A percentile compares a stretch with the other conserved stretches of the same genome.
These are phyloP conservation scores for Epichloe sylvatica DNA, from an alignment of 2,329 filamentous ascomycete genomes.

Conservation along the genomic window DNA sequence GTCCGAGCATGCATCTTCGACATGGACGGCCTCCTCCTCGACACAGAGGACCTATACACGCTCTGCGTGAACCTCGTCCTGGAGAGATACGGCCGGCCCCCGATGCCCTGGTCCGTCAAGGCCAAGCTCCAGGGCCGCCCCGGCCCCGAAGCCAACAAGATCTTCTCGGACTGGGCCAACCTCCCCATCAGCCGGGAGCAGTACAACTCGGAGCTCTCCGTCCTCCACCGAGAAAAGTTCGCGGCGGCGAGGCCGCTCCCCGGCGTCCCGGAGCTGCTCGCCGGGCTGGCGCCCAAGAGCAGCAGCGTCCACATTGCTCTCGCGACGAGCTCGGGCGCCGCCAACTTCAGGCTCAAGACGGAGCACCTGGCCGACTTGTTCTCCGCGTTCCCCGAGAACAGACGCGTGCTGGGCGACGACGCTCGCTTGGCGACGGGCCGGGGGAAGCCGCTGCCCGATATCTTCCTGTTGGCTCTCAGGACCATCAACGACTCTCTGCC, in stretches of 20 bases:
- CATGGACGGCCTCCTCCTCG: slow-evolving; percentile 93
- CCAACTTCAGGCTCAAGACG: slow-evolving; percentile 69
- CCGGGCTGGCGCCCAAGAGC: slow-evolving; percentile 21
- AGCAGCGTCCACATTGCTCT: slow-evolving; percentile 63
- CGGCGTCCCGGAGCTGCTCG: slow-evolving; percentile 58
- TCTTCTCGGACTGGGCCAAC: slow-evolving; percentile 66
- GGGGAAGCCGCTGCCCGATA: slow-evolving; percentile 96
- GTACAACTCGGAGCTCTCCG: slow-evolving; percentile 45
- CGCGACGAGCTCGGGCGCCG: slow-evolving; percentile 61
- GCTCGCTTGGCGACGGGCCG: slow-evolving; percentile 57
- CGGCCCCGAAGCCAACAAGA: slow-evolving; percentile 35
- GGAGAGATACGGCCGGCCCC: slow-evolving; percentile 54
- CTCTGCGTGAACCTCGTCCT: slow-evolving; percentile 71
- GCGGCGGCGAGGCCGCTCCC: slow-evolving; percentile 61
- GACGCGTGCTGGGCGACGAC: slow-evolving; percentile 78
- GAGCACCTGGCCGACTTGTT: slow-evolving; percentile 44
- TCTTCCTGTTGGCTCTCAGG: slow-evolving; percentile 75
- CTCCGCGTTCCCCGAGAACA: slow-evolving; percentile 50
- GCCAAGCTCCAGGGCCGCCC: slow-evolving; percentile 60
- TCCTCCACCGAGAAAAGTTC: slow-evolving; percentile 59
- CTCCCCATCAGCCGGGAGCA: slow-evolving; percentile 62
- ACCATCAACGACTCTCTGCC: slow-evolving; percentile 66
- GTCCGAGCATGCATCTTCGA: slow-evolving; percentile 91
- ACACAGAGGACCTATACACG: slow-evolving; percentile 86
- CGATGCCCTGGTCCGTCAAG: slow-evolving; percentile 87